Base-by-base conservation (phyloP, 768 basidiomycete species). In the Calocybe gangraenosa region DNA sequence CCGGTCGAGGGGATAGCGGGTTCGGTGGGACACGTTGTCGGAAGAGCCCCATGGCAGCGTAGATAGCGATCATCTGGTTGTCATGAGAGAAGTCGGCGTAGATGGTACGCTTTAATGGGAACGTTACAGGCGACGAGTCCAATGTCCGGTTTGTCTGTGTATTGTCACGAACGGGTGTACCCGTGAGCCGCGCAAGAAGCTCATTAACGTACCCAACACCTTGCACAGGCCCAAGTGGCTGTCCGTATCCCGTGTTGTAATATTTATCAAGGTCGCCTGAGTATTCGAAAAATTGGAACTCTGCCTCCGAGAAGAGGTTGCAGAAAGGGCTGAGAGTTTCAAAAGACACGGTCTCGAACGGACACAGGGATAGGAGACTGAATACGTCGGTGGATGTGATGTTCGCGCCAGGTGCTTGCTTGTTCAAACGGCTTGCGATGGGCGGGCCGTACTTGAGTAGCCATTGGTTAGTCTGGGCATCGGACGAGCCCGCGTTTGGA, bases 151-250 rank as follows among this genome's bases (percentile, higher is more conserved):
- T 92, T 2, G 85, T 87, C 54, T 86, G 83, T 0, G 88, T 91
- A 50, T 73, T 57, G 61, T 91, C 88, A 32, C 59, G 59, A 21
- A 89, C 84, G 1, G 80, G 76, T 13, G 59, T 62, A 13, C 71
- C 71, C 0, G 83, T 87, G 34, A 95, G 72, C 9, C 93, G 79
- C 0, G 89, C 87, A 17, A 94, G 61, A n/a, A 95, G 76, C 65
- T 94, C 92, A 59, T 92, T 92, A 57, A 88, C 71, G 59, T 87
- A 95, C 5, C 92, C 92, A 3, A 92, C 82, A 23, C 90, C 89
- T 58, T 89, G 87, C 6, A 90, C 79, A 3, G 69, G 82, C 1
- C 90, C 89, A 1, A 92, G 68, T 2, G 60, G 52, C 49, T 81
- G 78, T 3, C 89, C 88, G 48, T 87, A 76, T 81, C 87, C 87